Percentiles rank a stretch among this genome's conserved stretches.
Conservation (phyloP, 2,329 filamentous ascomycete species). For the Neoascochyta sp. region DNA sequence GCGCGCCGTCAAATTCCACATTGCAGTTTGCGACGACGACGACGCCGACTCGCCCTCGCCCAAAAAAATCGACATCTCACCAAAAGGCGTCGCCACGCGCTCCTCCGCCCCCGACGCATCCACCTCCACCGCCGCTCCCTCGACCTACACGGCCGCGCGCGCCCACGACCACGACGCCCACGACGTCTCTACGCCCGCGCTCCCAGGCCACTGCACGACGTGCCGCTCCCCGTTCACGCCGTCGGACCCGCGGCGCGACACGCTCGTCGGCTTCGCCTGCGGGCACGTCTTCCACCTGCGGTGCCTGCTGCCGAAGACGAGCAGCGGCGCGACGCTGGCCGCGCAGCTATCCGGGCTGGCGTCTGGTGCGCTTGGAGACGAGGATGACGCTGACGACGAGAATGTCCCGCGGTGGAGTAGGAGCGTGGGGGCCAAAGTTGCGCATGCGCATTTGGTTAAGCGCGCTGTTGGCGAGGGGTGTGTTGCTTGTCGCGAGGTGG, state of each 20-base stretch:
- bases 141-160: slow-evolving; percentile 14
- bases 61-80: slow-evolving; percentile 24
- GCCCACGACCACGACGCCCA: slow-evolving; percentile 22
- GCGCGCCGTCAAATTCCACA: slow-evolving; percentile 84
- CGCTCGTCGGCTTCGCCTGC: slow-evolving; percentile 75
- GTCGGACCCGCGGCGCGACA: slow-evolving; percentile 49
- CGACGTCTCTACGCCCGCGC: slow-evolving; percentile 21
- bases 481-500: slow-evolving; percentile 34
- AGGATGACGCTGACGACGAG: too few relatives aligned
- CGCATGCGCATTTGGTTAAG: slow-evolving; percentile 74
- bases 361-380: slow-evolving; percentile 39
- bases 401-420: slow-evolving; percentile 49
- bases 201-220: slow-evolving; percentile 34
- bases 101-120: slow-evolving; percentile 20
- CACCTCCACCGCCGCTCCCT: slow-evolving; percentile 21
- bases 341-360: slow-evolving; percentile 45
- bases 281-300: slow-evolving; percentile 76
- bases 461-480: slow-evolving; percentile 61
- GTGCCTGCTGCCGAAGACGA: slow-evolving; percentile 57
- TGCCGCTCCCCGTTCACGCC: slow-evolving; percentile 33
- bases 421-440: slow-evolving; percentile 59
- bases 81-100: slow-evolving; percentile 27
- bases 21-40: slow-evolving; percentile 48
- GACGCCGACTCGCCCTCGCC: slow-evolving; percentile 5
- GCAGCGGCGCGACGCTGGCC: slow-evolving; percentile 41